Evolutionary conservation across 2,329 filamentous ascomycete genomes (phyloP).

Genomic region (Botrytis elliptica): DNA sequence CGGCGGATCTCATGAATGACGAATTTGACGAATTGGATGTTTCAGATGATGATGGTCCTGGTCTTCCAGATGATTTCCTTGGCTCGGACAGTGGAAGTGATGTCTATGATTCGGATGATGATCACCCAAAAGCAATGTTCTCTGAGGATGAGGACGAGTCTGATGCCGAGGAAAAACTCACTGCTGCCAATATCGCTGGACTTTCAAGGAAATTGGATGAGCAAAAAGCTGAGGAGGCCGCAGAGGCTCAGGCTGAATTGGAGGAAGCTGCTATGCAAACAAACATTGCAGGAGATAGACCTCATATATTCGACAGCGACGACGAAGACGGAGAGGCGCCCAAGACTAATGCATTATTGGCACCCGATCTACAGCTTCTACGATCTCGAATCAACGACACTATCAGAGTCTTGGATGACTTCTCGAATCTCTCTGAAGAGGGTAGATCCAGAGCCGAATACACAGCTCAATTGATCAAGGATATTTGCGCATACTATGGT

Average conservation of each 20-base stretch:
- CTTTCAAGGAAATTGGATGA: constrained; percentile 81
- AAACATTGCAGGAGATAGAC: constrained; percentile 80
- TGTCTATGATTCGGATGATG: constrained; percentile 49
- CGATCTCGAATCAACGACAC: constrained; percentile 89
- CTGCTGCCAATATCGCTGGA: constrained; percentile 93
- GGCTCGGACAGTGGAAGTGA: constrained; percentile 39
- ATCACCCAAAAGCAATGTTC: constrained; percentile 72
- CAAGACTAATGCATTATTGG: constrained; percentile 64
- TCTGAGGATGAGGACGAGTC: constrained; percentile 92
- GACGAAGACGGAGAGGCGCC: constrained; percentile 60
- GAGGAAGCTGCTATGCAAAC: constrained; percentile 85
- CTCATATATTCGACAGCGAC: constrained; percentile 62
- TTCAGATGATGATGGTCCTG: constrained; percentile 39
- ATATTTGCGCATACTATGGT: constrained; percentile 95
- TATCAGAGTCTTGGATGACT: constrained; percentile 86
- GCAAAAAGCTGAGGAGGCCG: constrained; percentile 73
- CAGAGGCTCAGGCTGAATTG: constrained; percentile 80
- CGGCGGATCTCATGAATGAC: constrained; percentile 48
- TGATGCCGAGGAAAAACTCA: constrained; percentile 85
- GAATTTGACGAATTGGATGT: constrained; percentile 42
- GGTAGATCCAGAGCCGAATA: constrained; percentile 86
- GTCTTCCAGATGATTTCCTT: constrained; percentile 59
- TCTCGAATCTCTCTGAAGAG: constrained; percentile 75
- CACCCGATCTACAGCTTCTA: constrained; percentile 86
- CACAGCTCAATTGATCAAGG: constrained; percentile 78